Evolutionary conservation across 371 early-diverging fungal species (phyloP).

Genomic region (Coemansia sp.): DNA sequence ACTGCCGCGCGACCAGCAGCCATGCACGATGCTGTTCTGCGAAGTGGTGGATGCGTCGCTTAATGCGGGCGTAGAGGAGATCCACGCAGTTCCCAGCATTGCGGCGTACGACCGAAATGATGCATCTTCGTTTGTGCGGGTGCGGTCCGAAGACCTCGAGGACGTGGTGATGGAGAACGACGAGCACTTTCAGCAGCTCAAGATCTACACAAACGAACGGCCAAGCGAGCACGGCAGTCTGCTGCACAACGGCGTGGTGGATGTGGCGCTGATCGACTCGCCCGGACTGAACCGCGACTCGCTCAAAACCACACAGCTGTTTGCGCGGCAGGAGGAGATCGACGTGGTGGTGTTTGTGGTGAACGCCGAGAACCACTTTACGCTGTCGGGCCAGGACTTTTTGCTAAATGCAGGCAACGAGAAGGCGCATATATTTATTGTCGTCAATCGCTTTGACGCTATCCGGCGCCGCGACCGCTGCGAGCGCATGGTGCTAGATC

Average conservation of each 20-base stretch:
- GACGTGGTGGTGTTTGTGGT: conserved; percentile 98
- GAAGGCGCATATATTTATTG: conserved; percentile 96
- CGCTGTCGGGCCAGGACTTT: conserved; percentile 94
- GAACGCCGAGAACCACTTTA: conserved; percentile 97
- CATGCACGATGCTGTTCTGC: conserved; percentile 90
- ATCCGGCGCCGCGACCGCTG: conserved; percentile 93
- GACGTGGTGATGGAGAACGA: conserved; percentile 58
- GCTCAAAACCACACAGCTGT: conserved; percentile 90
- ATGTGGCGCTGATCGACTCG: conserved; percentile 94
- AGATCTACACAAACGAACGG: conserved; percentile 74
- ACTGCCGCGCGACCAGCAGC: conserved; percentile 93
- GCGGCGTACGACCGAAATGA: conserved; percentile 67
- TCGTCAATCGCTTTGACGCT: conserved; percentile 94
- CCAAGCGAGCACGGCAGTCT: conserved; percentile 63
- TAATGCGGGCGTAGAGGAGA: conserved; percentile 81
- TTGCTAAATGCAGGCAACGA: conserved; percentile 92
- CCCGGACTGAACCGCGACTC: conserved; percentile 98
- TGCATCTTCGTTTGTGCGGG: conserved; percentile 67
- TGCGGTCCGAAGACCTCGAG: conserved; percentile 52
- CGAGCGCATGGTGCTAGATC: conserved; percentile 85
- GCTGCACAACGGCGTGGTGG: conserved; percentile 88
- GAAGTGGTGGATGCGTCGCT: conserved; percentile 87
- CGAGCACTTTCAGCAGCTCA: conserved; percentile 77
- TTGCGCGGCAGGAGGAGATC: conserved; percentile 96
- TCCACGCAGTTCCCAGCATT: conserved; percentile 80